Percentiles rank a stretch among this genome's conserved stretches.
Evolutionary conservation across 768 basidiomycete genomes (phyloP).

Genomic region (Termitomyces sp.): DNA sequence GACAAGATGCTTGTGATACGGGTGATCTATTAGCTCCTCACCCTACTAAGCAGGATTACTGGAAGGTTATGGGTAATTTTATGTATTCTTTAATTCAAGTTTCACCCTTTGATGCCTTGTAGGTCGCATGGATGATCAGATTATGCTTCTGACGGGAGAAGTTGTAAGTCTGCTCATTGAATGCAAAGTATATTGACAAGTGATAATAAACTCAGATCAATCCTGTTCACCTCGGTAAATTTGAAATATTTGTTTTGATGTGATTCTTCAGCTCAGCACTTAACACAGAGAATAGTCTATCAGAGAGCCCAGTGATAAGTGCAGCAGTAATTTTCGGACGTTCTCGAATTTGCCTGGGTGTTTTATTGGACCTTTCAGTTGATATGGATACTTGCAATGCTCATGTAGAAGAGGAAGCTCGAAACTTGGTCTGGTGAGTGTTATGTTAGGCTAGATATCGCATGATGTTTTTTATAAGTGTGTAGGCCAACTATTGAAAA

Average conservation of each 20-base stretch:
- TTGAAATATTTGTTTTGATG: not conserved
- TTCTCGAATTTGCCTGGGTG: conserved; percentile 1
- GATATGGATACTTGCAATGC: not conserved
- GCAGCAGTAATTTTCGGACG: conserved; percentile 2
- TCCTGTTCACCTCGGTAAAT: not conserved
- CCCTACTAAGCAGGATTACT: not conserved
- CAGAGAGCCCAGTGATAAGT: not conserved
- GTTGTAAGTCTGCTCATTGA: not conserved
- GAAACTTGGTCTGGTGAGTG: not conserved
- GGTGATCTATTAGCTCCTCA: not conserved
- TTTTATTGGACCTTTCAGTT: not conserved
- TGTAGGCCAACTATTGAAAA: not conserved
- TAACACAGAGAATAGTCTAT: not conserved
- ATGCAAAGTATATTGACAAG: not conserved
- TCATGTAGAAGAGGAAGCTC: not conserved
- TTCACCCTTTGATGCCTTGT: not conserved
- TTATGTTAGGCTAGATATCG: not conserved
- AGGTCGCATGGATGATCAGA: conserved; percentile 2
- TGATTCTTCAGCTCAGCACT: not conserved
- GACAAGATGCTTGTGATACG: not conserved
- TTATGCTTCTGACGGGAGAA: not conserved
- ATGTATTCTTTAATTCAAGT: not conserved
- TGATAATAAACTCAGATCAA: not conserved
- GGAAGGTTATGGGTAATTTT: not conserved
- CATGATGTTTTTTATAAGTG: not conserved